Evolutionary conservation across 768 basidiomycete genomes (phyloP), one percentile per base, ranked within the genome.

Genomic region (Steccherinum ochraceum): DNA sequence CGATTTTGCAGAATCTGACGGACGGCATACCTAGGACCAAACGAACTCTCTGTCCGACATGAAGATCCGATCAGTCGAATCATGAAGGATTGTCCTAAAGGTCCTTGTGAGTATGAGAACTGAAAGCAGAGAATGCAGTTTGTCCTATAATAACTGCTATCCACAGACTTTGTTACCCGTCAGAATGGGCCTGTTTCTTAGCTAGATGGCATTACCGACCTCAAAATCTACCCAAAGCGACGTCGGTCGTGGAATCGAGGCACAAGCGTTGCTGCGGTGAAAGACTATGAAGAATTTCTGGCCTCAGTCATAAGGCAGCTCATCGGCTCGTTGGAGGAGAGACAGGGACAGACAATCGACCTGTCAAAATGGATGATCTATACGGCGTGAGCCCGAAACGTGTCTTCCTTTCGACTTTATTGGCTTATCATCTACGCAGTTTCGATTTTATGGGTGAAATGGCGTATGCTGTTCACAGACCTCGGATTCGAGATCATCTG

Each of bases 291-390:
- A 24, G 52, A 43, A 2, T 27, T 58, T 11, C 45, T 69, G 11
- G 16, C 39, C 1, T 51, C 50, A 23, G 54, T 66, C 20, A 56
- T 58, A 1, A 20, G n/a, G 2, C 60, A 65, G 45, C 60, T 68
- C 5, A 51, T 63, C 12, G 58, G 60, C 48, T 47, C 50, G 40
- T 10, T 30, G 27, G 24, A 40, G 26, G 24, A 16, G 10, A 42
- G 40, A 11, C 21, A 26, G n/a, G 43, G 24, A 12, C 24, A 51
- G 3, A 12, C 50, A 5, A 11, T 46, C 5, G 49, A 54, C 23
- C 26, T 54, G 12, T 7, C 44, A 12, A 4, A 30, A 20, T 50
- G 49, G 53, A 40, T 54, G 24, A 27, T 30, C 12, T 50, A 35
- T 18, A 46, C 24, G 13, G 20, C 50, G 50, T 51, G 45, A 7